A percentile compares a stretch with the other conserved stretches of the same genome.
phyloP scores from a whole-genome alignment of 192 early-diverging fungal genomes.

The Entomortierella chlamydospora region DNA sequence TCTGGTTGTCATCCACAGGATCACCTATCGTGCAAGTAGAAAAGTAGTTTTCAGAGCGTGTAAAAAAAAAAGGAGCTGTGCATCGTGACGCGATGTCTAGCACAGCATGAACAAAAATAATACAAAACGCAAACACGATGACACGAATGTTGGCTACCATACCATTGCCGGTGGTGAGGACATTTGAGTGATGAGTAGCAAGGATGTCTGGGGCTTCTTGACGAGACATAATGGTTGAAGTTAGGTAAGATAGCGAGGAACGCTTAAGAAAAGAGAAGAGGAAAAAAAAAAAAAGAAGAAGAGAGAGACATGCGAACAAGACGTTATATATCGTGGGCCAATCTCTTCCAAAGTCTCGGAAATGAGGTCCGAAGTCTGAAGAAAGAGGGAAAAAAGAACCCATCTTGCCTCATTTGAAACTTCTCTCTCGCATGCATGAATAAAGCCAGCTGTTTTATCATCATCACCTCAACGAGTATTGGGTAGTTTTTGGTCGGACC shows the following conservation, averaged over 20 bases:
- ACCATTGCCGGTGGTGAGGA: conserved; percentile 56
- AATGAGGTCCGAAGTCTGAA: neutral
- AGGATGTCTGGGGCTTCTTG: conserved; percentile 34
- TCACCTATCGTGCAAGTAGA: conserved; percentile 61
- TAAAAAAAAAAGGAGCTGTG: neutral
- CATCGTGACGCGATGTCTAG: neutral
- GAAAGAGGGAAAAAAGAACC: conserved; percentile 1
- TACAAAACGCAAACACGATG: neutral
- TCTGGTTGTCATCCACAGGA: conserved; percentile 83
- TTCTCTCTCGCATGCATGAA: no score
- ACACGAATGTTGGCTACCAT: no score
- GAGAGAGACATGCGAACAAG: neutral
- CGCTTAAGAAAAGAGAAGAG: conserved; percentile 2
- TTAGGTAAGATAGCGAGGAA: neutral
- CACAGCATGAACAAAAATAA: neutral
- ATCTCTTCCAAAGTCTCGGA: no score
- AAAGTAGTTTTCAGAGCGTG: no score
- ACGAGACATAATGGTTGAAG: conserved; percentile 13
- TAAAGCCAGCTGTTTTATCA: no score
- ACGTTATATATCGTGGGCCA: no score
- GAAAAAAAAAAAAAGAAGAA: neutral
- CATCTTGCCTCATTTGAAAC: neutral
- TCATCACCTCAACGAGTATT: no score
- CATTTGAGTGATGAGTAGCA: conserved; percentile 37
- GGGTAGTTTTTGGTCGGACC: no score